Conservation (phyloP, 805 yeast genomes). For the Kluyveromyces lactis region DNA sequence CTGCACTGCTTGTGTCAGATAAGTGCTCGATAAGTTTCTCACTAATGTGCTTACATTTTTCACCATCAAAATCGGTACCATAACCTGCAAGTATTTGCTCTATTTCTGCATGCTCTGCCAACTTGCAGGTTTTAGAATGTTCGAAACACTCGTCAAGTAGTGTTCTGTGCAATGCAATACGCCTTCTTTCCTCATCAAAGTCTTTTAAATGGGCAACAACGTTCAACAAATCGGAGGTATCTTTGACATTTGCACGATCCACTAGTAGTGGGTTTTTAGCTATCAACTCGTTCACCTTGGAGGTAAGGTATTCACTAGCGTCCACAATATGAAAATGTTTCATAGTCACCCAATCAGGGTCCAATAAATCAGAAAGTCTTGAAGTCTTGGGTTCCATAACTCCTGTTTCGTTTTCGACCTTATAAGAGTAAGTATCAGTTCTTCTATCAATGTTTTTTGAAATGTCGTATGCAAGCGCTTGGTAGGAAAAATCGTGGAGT, state of each 20-base stretch:
- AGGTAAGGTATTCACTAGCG: conserved; percentile 53
- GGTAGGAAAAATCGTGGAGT: conserved; percentile 83
- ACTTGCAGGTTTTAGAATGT: conserved; percentile 45
- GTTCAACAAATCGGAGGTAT: conserved; percentile 63
- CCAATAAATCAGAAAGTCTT: conserved; percentile 44
- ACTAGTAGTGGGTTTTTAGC: conserved; percentile 69
- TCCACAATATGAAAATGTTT: conserved; percentile 72
- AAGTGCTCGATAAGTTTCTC: conserved; percentile 53
- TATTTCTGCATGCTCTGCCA: conserved; percentile 70
- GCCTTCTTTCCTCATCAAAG: conserved; percentile 58
- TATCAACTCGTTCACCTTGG: conserved; percentile 54
- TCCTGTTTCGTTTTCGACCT: conserved; percentile 47
- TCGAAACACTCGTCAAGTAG: conserved; percentile 59
- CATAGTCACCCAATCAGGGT: conserved; percentile 62
- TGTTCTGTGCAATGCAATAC: conserved; percentile 50
- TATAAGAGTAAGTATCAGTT: conserved; percentile 43
- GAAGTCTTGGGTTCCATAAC: conserved; percentile 37
- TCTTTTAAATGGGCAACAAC: conserved; percentile 65
- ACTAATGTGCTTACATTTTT: conserved; percentile 48
- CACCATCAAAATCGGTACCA: conserved; percentile 64
- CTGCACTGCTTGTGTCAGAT: conserved; percentile 38
- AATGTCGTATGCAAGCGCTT: conserved; percentile 84
- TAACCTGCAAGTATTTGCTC: conserved; percentile 77
- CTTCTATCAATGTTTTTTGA: conserved; percentile 36
- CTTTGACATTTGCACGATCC: conserved; percentile 54